Evolutionary conservation across 306 rosid species (phyloP).

Genomic region (Cicer yamashitae): DNA sequence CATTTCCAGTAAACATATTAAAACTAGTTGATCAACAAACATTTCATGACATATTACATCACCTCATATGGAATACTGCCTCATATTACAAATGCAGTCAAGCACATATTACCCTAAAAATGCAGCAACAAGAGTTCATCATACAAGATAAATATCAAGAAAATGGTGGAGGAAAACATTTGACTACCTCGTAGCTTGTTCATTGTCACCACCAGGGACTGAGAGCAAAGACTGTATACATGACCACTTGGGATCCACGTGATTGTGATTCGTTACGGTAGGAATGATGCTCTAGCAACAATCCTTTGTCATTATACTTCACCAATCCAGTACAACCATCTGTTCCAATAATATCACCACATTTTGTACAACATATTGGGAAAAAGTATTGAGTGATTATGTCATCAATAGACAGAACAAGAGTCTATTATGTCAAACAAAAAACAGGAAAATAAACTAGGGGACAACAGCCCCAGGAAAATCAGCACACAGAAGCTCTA

Average conservation of each 20-base stretch:
- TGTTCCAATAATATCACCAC: conserved; percentile 38
- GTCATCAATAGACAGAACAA: not conserved
- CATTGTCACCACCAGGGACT: conserved; percentile 26
- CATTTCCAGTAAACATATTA: not conserved
- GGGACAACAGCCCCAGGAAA: no score
- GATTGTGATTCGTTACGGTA: not conserved
- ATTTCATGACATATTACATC: no score
- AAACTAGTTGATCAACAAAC: not conserved
- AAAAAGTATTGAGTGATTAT: not conserved
- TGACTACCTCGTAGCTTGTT: not conserved
- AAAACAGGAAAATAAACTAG: no score
- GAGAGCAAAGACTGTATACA: conserved; percentile 39
- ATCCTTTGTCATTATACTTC: conserved; percentile 31
- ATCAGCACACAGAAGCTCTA: no score
- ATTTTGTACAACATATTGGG: not conserved
- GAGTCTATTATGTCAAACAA: not conserved
- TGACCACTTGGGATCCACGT: not conserved
- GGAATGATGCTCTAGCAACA: not conserved
- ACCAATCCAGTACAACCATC: not conserved
- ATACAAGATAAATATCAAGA: not conserved
- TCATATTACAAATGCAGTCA: not conserved
- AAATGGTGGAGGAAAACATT: not conserved
- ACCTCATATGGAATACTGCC: not conserved
- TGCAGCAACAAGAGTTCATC: not conserved
- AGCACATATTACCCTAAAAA: not conserved